Evolutionary conservation across 176 grass and related monocot genomes (phyloP), one percentile per base, ranked within the genome.

Genomic region (Avena sativa): DNA sequence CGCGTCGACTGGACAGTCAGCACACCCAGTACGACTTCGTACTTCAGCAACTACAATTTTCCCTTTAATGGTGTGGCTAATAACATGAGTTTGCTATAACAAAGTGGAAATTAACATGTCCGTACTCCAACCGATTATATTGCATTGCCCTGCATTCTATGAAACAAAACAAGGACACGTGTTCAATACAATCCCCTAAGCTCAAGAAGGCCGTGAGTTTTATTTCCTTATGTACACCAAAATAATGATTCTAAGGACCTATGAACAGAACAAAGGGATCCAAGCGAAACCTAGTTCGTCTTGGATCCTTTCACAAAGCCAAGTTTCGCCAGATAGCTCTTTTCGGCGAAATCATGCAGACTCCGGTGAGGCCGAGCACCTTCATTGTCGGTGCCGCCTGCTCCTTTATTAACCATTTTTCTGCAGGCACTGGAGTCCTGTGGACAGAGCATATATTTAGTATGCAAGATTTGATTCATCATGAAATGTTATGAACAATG

Each of bases 341-440:
- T 94, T 82, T 94, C 96, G 14, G 96, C 96, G 89, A 96, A 98
- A 96, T 98, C 93, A 85, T 98, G 93, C 8, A 94, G 72, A 13
- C 88, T 92, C 25, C 92, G 89, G 79, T 92, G 93, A 77, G 90
- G 34, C 23, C 96, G 81, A 25, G 87, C 84, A 56, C 85, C 90
- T 91, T 90, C 96, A 85, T 88, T 84, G 65, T 94, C 93, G 40
- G 30, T 64, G 86, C 88, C 88, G 81, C 74, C 43, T 71, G 53
- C 81, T 87, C 88, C 93, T 92, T 87, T 87, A 51, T 80, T 94
- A 38, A 93, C 80, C 34, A 92, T 86, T 78, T 81, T 91, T 91
- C 76, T 90, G 83, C 92, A 87, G n/a, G 93, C 88, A 85, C 76
- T 90, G 10, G 90, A 84, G 82, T 95, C 93, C 96, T 98, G 85